Evolutionary conservation across 2,329 filamentous ascomycete genomes (phyloP).

Genomic region (Leptographium radiaticola): DNA sequence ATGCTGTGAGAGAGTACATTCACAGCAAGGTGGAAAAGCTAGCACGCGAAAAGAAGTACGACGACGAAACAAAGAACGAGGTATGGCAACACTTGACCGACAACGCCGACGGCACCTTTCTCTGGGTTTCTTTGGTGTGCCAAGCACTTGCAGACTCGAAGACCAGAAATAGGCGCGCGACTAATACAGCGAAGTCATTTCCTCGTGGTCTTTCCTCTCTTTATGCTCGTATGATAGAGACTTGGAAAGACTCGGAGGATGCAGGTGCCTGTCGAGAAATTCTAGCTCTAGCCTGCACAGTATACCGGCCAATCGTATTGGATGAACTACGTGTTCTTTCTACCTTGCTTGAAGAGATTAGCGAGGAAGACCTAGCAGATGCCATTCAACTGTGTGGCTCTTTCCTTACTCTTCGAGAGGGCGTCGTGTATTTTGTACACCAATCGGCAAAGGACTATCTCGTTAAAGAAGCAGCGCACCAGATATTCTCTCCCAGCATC

Average conservation of each 20-base stretch:
- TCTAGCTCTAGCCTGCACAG: too few species aligned
- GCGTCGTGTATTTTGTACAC: constrained; percentile 21
- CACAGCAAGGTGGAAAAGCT: neutral
- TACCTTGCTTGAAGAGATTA: too few species aligned
- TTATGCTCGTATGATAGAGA: too few species aligned
- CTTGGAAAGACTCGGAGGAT: too few species aligned
- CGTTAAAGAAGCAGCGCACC: constrained; percentile 16
- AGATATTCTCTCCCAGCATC: constrained; percentile 18
- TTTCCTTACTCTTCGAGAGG: constrained; percentile 22
- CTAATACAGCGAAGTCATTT: constrained; percentile 11
- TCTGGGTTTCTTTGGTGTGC: constrained; percentile 29
- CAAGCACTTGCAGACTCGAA: constrained; percentile 11
- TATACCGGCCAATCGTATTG: too few species aligned
- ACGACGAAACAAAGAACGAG: constrained; percentile 6
- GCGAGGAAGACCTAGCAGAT: too few species aligned
- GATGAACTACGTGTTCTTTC: too few species aligned
- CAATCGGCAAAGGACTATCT: neutral
- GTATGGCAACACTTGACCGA: constrained; percentile 14
- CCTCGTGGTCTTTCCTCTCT: constrained; percentile 22
- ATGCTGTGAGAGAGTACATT: neutral
- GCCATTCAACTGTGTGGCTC: constrained; percentile 25
- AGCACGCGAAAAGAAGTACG: neutral
- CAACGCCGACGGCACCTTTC: constrained; percentile 27
- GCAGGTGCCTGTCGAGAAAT: too few species aligned
- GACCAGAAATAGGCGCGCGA: constrained; percentile 6